phyloP scores from a whole-genome alignment of 1,284 basidiomycete species.

The Malassezia brasiliensis region DNA sequence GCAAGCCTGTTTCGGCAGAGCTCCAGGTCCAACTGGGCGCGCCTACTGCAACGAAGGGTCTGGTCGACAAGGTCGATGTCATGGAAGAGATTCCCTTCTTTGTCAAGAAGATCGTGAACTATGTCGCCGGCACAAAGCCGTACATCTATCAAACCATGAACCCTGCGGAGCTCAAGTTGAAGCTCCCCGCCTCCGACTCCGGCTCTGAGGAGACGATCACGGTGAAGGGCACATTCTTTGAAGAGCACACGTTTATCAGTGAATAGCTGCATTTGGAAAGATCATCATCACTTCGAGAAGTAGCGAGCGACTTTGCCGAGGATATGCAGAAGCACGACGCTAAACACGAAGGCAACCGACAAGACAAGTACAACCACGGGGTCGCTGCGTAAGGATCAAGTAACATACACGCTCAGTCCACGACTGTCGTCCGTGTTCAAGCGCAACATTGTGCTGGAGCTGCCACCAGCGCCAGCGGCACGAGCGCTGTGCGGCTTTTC shows the following conservation, averaged over 20 bases:
- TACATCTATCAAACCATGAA: constrained; percentile 89
- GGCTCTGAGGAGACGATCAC: constrained; percentile 4
- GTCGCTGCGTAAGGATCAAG: constrained; percentile 58
- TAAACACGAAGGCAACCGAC: constrained; percentile 93
- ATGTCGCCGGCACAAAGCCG: constrained; percentile 81
- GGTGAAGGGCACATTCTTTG: constrained; percentile 63
- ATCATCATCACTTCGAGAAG: constrained; percentile 62
- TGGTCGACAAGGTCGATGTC: constrained; percentile 94
- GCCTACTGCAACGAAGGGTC: constrained; percentile 54
- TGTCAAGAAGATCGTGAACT: constrained; percentile 76
- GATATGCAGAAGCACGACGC: constrained; percentile 98
- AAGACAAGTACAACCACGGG: constrained; percentile 95
- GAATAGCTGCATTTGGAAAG: constrained; percentile 8
- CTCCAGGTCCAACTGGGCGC: constrained; percentile 29
- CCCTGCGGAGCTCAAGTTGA: constrained; percentile 60
- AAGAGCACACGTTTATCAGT: constrained; percentile 76
- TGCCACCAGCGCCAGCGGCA: constrained; percentile 89
- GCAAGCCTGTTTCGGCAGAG: constrained; percentile 16
- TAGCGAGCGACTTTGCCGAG: constrained; percentile 84
- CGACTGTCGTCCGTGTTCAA: constrained; percentile 90
- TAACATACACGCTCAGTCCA: constrained; percentile 82
- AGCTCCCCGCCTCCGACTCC: constrained; percentile 51
- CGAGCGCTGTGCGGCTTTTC: constrained; percentile 77
- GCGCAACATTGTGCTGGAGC: constrained; percentile 94
- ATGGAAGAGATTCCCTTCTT: constrained; percentile 90